A percentile compares a stretch with the other conserved stretches of the same genome.
Conservation (phyloP, 1,284 basidiomycete species). For the Fomitopsis betulina region DNA sequence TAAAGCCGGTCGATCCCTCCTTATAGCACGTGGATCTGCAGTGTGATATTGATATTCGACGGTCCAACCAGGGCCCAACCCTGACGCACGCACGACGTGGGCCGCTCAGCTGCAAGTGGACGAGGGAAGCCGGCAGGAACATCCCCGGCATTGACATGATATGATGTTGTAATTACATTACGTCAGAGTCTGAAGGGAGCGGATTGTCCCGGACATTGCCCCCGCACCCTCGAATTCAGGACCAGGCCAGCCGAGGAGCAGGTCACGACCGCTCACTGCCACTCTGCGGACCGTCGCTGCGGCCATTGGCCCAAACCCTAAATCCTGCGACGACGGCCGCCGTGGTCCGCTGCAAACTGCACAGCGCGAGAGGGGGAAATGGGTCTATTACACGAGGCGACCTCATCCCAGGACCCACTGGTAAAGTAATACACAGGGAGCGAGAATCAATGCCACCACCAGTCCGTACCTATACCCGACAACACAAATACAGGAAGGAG, state of each 20-base stretch:
- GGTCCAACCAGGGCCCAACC: too few relatives aligned
- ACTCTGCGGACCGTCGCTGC: neutral
- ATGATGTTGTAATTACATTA: neutral
- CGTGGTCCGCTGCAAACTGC: too few relatives aligned
- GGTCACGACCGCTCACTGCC: neutral
- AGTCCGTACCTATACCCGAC: neutral
- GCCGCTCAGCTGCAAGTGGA: neutral
- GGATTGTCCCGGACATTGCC: neutral
- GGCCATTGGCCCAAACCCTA: neutral
- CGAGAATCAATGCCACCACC: neutral
- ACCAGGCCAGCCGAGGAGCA: neutral
- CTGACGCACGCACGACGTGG: neutral
- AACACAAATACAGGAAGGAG: neutral
- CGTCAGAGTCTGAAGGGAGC: neutral
- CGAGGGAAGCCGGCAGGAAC: neutral
- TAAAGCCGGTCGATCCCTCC: too few relatives aligned
- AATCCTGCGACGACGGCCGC: neutral
- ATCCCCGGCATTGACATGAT: neutral
- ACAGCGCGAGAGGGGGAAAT: too few relatives aligned
- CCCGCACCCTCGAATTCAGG: neutral
- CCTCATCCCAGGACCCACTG: neutral
- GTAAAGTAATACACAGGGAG: neutral
- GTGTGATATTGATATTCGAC: too few relatives aligned
- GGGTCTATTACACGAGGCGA: neutral
- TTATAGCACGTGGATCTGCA: too few relatives aligned